These are phyloP conservation scores for Apiotrichum porosum DNA, from an alignment of 1,284 basidiomycete genomes.

Conservation along the genomic window DNA sequence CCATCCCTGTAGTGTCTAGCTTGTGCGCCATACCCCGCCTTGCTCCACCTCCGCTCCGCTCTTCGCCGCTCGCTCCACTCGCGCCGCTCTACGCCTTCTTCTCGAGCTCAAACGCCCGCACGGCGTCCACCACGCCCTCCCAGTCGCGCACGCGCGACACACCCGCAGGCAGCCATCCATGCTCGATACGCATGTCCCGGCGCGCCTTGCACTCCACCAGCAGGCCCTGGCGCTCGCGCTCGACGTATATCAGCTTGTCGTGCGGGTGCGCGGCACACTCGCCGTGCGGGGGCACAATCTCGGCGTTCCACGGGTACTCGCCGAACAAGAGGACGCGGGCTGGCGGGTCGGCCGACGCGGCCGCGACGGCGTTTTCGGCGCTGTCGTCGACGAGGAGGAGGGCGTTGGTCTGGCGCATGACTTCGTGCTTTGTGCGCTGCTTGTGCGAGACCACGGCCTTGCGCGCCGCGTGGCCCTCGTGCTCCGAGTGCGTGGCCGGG, in stretches of 20 bases:
- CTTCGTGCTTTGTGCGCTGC: constrained; percentile 63
- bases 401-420: constrained; percentile 61
- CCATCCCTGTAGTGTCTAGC: too few species aligned
- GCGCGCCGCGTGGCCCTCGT: constrained; percentile 50
- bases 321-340: constrained; percentile 68
- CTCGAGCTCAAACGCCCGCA: too few species aligned
- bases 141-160: constrained; percentile 42
- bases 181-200: constrained; percentile 24
- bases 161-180: constrained; percentile 42
- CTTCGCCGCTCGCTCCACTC: too few species aligned
- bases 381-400: constrained; percentile 71
- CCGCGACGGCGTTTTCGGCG: constrained; percentile 65
- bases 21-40: too few species aligned
- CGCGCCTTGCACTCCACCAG: constrained; percentile 45
- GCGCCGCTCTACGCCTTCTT: too few species aligned
- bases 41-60: too few species aligned
- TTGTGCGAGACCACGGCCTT: constrained; percentile 56
- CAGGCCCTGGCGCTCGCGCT: constrained; percentile 45
- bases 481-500: constrained; percentile 35
- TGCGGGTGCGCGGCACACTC: constrained; percentile 27
- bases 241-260: constrained; percentile 59
- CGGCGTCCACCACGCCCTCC: constrained; percentile 36
- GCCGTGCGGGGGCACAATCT: constrained; percentile 49
- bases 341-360: constrained; percentile 45
- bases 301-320: constrained; percentile 67